Conservation (phyloP, 2,329 filamentous ascomycete genomes). For the Epichloe bromicola region DNA sequence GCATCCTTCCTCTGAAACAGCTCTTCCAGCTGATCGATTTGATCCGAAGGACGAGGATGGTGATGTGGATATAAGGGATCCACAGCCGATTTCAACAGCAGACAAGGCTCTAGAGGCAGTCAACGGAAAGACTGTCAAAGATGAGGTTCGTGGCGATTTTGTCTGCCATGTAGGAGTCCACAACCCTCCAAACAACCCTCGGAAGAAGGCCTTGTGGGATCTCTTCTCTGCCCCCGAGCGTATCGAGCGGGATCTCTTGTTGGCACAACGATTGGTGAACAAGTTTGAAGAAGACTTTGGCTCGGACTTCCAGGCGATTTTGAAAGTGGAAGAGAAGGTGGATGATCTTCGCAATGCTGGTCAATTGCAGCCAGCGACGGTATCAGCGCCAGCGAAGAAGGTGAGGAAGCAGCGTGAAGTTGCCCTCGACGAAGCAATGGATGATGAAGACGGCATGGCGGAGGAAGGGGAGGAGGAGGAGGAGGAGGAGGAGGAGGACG, state of each 20-base stretch:
- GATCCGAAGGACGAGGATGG: constrained; percentile 60
- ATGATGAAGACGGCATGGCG: constrained; percentile 51
- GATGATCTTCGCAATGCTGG: constrained; percentile 68
- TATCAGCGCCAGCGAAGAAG: constrained; percentile 41
- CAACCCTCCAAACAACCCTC: constrained; percentile 69
- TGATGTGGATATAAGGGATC: constrained; percentile 42
- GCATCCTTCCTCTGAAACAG: constrained; percentile 60
- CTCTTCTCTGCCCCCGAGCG: constrained; percentile 89
- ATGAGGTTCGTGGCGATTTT: constrained; percentile 87
- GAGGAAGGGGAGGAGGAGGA: constrained; percentile 55
- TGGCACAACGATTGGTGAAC: constrained; percentile 68
- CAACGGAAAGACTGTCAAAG: constrained; percentile 94
- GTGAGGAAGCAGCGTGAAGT: constrained; percentile 47
- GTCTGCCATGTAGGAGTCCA: constrained; percentile 96
- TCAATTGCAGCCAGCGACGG: constrained; percentile 54
- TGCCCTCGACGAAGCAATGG: constrained; percentile 47
- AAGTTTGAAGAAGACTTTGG: constrained; percentile 80
- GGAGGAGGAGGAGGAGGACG: constrained; percentile 73
- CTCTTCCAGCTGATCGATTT: constrained; percentile 53
- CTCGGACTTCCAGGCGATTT: constrained; percentile 59
- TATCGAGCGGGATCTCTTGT: constrained; percentile 75
- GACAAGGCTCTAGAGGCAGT: constrained; percentile 87
- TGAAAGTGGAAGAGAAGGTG: constrained; percentile 76
- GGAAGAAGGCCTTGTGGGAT: constrained; percentile 95
- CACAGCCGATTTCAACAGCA: constrained; percentile 45